These are phyloP conservation scores for Cladosporium colombiae DNA, from an alignment of 2,329 filamentous ascomycete genomes.

Conservation along the genomic window DNA sequence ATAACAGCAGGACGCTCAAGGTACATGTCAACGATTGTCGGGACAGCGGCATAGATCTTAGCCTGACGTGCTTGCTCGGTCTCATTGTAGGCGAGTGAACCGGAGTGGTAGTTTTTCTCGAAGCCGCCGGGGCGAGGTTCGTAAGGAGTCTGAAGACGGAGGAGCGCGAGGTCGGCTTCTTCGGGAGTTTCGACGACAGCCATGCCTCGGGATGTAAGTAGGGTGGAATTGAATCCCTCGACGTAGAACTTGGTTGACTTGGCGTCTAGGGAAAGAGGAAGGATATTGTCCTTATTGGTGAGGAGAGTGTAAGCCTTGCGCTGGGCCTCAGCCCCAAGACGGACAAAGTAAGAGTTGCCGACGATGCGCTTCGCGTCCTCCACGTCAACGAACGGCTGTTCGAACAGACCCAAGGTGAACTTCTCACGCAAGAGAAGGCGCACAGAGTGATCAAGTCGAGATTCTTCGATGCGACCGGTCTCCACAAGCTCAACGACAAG, in stretches of 20 bases:
- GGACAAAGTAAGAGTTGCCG: slow-evolving; percentile 48
- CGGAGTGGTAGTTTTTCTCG: slow-evolving; percentile 46
- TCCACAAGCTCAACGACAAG: slow-evolving; percentile 12
- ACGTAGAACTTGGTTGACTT: slow-evolving; percentile 37
- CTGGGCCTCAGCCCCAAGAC: slow-evolving; percentile 42
- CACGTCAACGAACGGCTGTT: slow-evolving; percentile 53
- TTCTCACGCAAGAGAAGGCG: slow-evolving; percentile 52
- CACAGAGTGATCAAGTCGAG: slow-evolving; percentile 50
- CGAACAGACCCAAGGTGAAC: slow-evolving; percentile 55
- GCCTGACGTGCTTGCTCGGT: slow-evolving; percentile 44
- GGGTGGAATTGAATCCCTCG: slow-evolving; percentile 39
- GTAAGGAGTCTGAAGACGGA: slow-evolving; percentile 45
- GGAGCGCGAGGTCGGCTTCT: slow-evolving; percentile 47
- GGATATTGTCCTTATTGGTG: slow-evolving; percentile 38
- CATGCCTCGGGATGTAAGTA: slow-evolving; percentile 38
- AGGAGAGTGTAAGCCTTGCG: slow-evolving; percentile 41
- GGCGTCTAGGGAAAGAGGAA: slow-evolving; percentile 32
- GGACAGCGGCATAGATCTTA: slow-evolving; percentile 42
- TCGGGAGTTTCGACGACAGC: slow-evolving; percentile 39
- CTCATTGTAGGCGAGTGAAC: slow-evolving; percentile 46
- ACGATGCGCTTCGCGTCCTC: slow-evolving; percentile 45
- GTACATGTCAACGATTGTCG: slow-evolving; percentile 48
- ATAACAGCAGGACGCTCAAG: slow-evolving; percentile 48
- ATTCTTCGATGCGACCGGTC: slow-evolving; percentile 36
- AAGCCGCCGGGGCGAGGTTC: slow-evolving; percentile 42